Evolutionary conservation across 805 yeast species (phyloP).

Genomic region (Saturnispora dispora): DNA sequence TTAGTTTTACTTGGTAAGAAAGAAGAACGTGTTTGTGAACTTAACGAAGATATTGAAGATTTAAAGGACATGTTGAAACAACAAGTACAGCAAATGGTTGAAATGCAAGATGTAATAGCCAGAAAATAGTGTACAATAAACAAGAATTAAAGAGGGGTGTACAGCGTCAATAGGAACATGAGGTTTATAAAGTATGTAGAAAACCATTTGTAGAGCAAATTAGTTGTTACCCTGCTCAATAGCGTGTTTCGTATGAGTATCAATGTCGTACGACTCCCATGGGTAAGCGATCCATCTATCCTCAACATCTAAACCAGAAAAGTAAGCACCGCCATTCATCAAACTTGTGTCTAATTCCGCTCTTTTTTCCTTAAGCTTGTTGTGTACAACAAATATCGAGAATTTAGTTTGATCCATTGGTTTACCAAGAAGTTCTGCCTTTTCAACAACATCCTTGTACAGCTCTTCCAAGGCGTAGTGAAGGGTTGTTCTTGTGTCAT

Average conservation of each 20-base stretch:
- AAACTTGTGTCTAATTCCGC: conserved; percentile 60
- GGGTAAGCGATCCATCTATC: conserved; percentile 87
- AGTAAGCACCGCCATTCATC: conserved; percentile 55
- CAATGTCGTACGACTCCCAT: conserved; percentile 82
- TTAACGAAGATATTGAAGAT: conserved; percentile 81
- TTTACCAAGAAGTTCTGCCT: conserved; percentile 53
- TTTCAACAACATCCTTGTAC: conserved; percentile 52
- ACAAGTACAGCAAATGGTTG: conserved; percentile 84
- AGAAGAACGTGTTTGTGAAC: conserved; percentile 75
- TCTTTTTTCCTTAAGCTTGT: conserved; percentile 72
- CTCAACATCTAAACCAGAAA: conserved; percentile 65
- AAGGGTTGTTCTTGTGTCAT: conserved; percentile 83
- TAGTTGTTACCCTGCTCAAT: conserved; percentile 53
- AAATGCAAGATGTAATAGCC: conserved; percentile 36
- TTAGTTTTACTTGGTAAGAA: conserved; percentile 77
- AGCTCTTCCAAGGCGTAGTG: conserved; percentile 77
- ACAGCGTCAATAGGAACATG: not conserved
- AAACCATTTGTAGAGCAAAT: not conserved
- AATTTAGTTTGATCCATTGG: conserved; percentile 53
- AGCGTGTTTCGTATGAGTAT: conserved; percentile 60
- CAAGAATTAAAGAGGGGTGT: not conserved
- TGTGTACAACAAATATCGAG: conserved; percentile 74
- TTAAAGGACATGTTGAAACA: conserved; percentile 72
- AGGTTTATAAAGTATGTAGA: not conserved
- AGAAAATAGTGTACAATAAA: not conserved